These are phyloP conservation scores for Nannizzia gypsea DNA, from an alignment of 2,329 filamentous ascomycete genomes.

Conservation along the genomic window DNA sequence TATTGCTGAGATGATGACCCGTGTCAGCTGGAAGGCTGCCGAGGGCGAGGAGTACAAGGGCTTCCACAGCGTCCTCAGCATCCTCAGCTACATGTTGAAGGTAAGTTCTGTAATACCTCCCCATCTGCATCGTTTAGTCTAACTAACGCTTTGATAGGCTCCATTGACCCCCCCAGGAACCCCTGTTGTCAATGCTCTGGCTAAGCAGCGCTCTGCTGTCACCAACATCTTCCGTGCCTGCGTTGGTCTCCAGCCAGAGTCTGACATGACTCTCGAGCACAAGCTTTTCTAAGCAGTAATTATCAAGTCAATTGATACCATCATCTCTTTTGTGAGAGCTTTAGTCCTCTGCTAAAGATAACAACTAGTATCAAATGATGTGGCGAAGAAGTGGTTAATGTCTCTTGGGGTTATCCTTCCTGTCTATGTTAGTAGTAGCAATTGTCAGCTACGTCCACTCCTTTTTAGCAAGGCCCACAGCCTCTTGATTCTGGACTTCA, in stretches of 20 bases:
- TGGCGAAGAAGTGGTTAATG: neutral
- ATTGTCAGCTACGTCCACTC: constrained; percentile 4
- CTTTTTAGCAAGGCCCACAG: neutral
- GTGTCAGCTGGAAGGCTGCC: constrained; percentile 75
- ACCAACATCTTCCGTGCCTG: constrained; percentile 99
- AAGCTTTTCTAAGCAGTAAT: constrained; percentile 64
- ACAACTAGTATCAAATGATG: neutral
- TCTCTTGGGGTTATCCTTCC: neutral
- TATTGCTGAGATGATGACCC: constrained; percentile 94
- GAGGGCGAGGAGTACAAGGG: constrained; percentile 64
- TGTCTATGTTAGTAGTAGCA: neutral
- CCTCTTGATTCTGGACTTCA: neutral
- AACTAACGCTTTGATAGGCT: constrained; percentile 44
- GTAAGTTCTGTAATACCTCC: constrained; percentile 21
- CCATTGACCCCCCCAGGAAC: constrained; percentile 88
- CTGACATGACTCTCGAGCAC: constrained; percentile 97
- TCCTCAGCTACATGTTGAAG: constrained; percentile 97
- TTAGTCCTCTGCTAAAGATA: neutral
- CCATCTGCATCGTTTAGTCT: neutral
- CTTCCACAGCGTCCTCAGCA: constrained; percentile 93
- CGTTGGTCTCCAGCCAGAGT: constrained; percentile 91
- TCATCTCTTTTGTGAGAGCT: neutral
- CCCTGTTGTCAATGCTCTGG: constrained; percentile 86
- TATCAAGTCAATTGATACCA: neutral
- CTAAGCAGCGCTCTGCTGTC: constrained; percentile 87